These are phyloP conservation scores for Apiotrichum akiyoshidainum DNA, from an alignment of 1,284 basidiomycete genomes.

Conservation along the genomic window DNA sequence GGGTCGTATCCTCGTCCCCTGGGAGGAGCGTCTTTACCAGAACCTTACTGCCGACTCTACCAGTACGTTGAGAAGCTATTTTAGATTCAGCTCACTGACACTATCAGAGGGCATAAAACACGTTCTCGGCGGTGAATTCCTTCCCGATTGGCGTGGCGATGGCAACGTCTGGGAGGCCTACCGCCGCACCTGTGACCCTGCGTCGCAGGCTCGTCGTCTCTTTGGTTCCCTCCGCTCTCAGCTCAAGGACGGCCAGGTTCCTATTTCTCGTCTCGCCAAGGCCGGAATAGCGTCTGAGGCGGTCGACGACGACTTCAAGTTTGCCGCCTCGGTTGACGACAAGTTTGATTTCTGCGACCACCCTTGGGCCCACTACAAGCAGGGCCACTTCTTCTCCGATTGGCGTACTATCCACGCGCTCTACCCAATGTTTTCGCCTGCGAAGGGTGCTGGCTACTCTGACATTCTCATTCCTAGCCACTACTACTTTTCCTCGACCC, in stretches of 20 bases:
- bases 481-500: constrained; percentile 82
- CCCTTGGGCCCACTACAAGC: constrained; percentile 76
- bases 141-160: constrained; percentile 74
- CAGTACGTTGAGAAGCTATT: constrained; percentile 27
- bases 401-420: constrained; percentile 80
- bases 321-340: constrained; percentile 60
- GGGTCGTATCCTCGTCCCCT: constrained; percentile 82
- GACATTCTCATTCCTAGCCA: constrained; percentile 91
- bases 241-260: constrained; percentile 51
- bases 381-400: constrained; percentile 94
- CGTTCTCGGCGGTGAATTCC: constrained; percentile 67
- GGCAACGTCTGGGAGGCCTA: constrained; percentile 89
- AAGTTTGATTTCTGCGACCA: constrained; percentile 71
- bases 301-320: constrained; percentile 61
- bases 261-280: constrained; percentile 48
- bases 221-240: constrained; percentile 65
- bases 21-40: constrained; percentile 69
- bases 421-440: constrained; percentile 87
- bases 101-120: constrained; percentile 58
- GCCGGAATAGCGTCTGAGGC: constrained; percentile 48
- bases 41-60: constrained; percentile 60
- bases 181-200: constrained; percentile 80
- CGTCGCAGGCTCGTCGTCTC: constrained; percentile 71
- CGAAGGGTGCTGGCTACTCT: constrained; percentile 73
- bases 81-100: not conserved